Percentiles rank a stretch among this genome's conserved stretches.
phyloP scores from a whole-genome alignment of 371 early-diverging fungal species.

The Mucor lusitanicus region DNA sequence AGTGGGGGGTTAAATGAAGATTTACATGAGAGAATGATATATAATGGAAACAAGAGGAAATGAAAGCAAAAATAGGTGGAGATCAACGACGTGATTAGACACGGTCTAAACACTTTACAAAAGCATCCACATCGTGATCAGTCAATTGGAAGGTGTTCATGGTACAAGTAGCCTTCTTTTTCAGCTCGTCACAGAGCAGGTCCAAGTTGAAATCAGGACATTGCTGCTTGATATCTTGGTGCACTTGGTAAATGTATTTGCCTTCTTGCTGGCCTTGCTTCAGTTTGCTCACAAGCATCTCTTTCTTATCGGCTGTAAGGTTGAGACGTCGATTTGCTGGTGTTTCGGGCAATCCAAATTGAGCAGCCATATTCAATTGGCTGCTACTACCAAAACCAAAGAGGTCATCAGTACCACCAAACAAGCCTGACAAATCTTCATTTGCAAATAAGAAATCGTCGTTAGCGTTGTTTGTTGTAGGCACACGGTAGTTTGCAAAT shows the following conservation, averaged over 20 bases:
- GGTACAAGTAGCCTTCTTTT: conserved; percentile 19
- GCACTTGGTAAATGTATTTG: conserved; percentile 22
- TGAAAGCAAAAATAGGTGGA: not conserved
- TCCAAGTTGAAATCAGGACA: conserved; percentile 38
- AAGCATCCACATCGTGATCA: conserved; percentile 17
- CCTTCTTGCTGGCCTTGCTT: conserved; percentile 25
- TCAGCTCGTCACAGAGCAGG: conserved; percentile 22
- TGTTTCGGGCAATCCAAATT: conserved; percentile 20
- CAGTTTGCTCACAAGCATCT: conserved; percentile 9
- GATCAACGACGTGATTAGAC: not conserved
- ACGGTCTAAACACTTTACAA: conserved; percentile 14
- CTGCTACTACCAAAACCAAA: conserved; percentile 18
- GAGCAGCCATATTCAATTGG: conserved; percentile 14
- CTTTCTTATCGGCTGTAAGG: conserved; percentile 5
- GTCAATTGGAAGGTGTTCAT: conserved; percentile 1
- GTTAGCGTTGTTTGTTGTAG: conserved; percentile 1
- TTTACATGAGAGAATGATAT: conserved; percentile 1
- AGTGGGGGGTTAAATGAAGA: not conserved
- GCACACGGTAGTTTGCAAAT: conserved; percentile 30
- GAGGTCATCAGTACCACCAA: conserved; percentile 32
- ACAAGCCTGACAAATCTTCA: conserved; percentile 27
- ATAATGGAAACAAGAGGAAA: not conserved
- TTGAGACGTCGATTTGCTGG: conserved; percentile 5
- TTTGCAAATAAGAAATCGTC: conserved; percentile 29
- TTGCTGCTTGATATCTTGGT: conserved; percentile 17